A percentile compares a stretch with the other conserved stretches of the same genome.
Conservation (phyloP, 2,329 filamentous ascomycete species). For the Verticillium dahliae region DNA sequence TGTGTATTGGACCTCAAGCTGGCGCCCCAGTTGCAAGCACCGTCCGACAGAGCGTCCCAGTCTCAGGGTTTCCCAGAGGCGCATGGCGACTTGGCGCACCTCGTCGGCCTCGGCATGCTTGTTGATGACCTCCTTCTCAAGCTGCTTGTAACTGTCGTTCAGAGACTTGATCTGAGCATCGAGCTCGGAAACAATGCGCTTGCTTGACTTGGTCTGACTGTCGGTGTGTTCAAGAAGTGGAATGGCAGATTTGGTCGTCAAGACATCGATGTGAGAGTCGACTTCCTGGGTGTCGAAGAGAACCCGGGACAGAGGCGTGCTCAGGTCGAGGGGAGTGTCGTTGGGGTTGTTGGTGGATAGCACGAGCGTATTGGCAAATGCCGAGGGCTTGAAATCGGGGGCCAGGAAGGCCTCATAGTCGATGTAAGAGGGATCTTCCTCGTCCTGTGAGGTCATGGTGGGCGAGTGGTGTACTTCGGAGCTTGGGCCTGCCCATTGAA, state of each 20-base stretch:
- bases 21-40: constrained; percentile 73
- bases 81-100: constrained; percentile 68
- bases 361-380: constrained; percentile 85
- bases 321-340: constrained; percentile 85
- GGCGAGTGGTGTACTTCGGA: neutral
- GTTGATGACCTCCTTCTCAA: constrained; percentile 79
- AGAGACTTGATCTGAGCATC: constrained; percentile 74
- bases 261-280: constrained; percentile 86
- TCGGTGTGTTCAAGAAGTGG: constrained; percentile 75
- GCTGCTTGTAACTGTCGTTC: constrained; percentile 76
- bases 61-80: constrained; percentile 73
- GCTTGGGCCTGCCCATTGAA: neutral
- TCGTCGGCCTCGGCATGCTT: constrained; percentile 83
- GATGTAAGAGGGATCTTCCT: constrained; percentile 75
- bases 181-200: constrained; percentile 66
- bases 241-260: constrained; percentile 78
- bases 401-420: constrained; percentile 90
- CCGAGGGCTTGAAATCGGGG: constrained; percentile 70
- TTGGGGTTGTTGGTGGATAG: constrained; percentile 86
- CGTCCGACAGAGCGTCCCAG: constrained; percentile 71
- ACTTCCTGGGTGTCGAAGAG: constrained; percentile 97
- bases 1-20: constrained; percentile 78
- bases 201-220: constrained; percentile 65
- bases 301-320: constrained; percentile 85
- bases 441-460: constrained; percentile 26